Conservation (phyloP, 345 rosid genomes). For the Anacardium occidentale region DNA sequence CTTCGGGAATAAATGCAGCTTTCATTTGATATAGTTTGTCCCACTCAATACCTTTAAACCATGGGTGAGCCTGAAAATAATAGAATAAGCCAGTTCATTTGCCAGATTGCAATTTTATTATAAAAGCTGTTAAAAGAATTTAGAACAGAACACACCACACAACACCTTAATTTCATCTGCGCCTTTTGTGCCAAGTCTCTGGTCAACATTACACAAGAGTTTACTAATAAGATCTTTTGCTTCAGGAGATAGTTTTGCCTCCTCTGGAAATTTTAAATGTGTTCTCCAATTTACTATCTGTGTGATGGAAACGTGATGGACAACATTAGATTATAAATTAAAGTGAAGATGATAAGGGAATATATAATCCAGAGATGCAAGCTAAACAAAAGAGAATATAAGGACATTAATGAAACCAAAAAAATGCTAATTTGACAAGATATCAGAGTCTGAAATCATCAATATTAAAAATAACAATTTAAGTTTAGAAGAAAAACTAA, state of each 20-base stretch:
- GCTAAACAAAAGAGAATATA: constrained; percentile 3
- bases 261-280: constrained; percentile 94
- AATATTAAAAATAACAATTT: not conserved
- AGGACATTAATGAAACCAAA: not conserved
- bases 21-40: constrained; percentile 79
- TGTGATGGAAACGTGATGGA: constrained; percentile 8
- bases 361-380: not conserved
- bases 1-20: constrained; percentile 96
- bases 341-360: not conserved
- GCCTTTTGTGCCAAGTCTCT: constrained; percentile 91
- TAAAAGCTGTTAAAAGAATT: constrained; percentile 24
- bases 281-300: constrained; percentile 99
- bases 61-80: constrained; percentile 72
- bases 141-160: constrained; percentile 47
- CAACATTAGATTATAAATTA: constrained; percentile 5
- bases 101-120: constrained; percentile 8
- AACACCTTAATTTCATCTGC: constrained; percentile 88
- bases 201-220: constrained; percentile 89
- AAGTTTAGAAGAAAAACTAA: constrained; percentile 5
- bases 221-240: constrained; percentile 87
- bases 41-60: constrained; percentile 88
- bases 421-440: not conserved
- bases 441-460: not conserved
- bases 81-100: constrained; percentile 23
- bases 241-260: constrained; percentile 82